These are phyloP conservation scores for Neurospora sp. DNA, from an alignment of 2,329 filamentous ascomycete genomes.

Conservation along the genomic window DNA sequence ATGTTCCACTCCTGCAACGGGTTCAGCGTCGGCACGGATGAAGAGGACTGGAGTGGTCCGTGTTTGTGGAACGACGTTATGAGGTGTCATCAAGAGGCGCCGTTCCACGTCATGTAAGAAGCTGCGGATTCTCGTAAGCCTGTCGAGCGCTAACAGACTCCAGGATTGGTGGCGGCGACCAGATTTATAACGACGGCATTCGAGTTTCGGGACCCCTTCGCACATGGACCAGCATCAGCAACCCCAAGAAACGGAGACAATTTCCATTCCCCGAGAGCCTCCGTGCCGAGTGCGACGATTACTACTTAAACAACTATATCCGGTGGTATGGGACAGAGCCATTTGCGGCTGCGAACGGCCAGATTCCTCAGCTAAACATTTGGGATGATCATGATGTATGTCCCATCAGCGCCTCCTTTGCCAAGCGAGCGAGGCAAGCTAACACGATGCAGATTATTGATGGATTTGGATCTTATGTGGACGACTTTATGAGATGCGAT, in stretches of 20 bases:
- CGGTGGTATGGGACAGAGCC: conserved; percentile 72
- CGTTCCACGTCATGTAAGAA: conserved; percentile 78
- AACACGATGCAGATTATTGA: conserved; percentile 63
- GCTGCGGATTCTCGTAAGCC: background rate
- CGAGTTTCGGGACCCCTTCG: conserved; percentile 73
- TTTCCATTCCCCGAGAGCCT: conserved; percentile 70
- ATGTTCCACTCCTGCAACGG: conserved; percentile 99
- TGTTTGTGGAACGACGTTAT: conserved; percentile 91
- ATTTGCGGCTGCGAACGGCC: conserved; percentile 76
- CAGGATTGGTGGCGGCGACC: conserved; percentile 85
- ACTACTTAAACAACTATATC: conserved; percentile 87
- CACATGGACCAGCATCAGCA: conserved; percentile 74
- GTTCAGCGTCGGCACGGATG: conserved; percentile 80
- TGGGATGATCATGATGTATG: conserved; percentile 89
- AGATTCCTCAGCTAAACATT: conserved; percentile 93
- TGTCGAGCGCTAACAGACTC: background rate
- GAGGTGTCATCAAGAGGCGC: conserved; percentile 65
- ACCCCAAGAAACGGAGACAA: conserved; percentile 70
- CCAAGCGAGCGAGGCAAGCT: background rate
- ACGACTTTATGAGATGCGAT: conserved; percentile 80
- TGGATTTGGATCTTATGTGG: conserved; percentile 87
- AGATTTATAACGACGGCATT: conserved; percentile 93
- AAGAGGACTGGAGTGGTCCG: conserved; percentile 79
- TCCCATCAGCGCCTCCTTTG: conserved; percentile 19
- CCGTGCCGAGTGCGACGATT: conserved; percentile 75